A percentile compares a stretch with the other conserved stretches of the same genome.
Evolutionary conservation across 768 basidiomycete genomes (phyloP).

Genomic region (Infundibulicybe gibba): DNA sequence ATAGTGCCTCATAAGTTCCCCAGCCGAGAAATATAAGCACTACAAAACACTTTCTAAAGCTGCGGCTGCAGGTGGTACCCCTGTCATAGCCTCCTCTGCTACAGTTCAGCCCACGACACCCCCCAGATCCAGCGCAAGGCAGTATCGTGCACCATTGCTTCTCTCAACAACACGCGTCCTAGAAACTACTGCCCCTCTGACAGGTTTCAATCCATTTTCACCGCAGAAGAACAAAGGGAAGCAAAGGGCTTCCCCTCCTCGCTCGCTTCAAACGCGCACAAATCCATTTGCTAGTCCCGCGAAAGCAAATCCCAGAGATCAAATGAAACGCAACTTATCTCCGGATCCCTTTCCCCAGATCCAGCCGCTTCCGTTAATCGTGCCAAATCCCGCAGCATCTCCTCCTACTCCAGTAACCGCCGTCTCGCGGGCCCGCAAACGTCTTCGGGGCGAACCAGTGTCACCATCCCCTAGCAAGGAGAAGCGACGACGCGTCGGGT

Average conservation of each 20-base stretch:
- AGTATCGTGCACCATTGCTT: slow-evolving; percentile 29
- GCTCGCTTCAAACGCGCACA: slow-evolving; percentile 17
- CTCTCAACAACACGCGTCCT: slow-evolving; percentile 49
- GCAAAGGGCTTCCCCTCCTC: slow-evolving; percentile 21
- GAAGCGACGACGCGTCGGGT: slow-evolving; percentile 58
- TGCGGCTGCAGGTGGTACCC: slow-evolving; percentile 12
- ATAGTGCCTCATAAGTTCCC: slow-evolving; percentile 11
- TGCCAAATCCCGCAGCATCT: slow-evolving; percentile 17
- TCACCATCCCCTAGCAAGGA: slow-evolving; percentile 80
- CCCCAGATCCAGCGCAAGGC: slow-evolving; percentile 24
- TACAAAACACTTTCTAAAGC: slow-evolving; percentile 74
- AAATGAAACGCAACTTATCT: slow-evolving; percentile 26
- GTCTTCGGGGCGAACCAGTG: slow-evolving; percentile 77
- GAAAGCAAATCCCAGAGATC: slow-evolving; percentile 20
- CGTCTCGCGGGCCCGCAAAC: slow-evolving; percentile 70
- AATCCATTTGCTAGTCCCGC: slow-evolving; percentile 47
- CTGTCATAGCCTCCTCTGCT: slow-evolving; percentile 11
- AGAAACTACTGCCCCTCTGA: slow-evolving; percentile 46
- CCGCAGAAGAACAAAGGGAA: slow-evolving; percentile 65
- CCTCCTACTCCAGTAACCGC: slow-evolving; percentile 34
- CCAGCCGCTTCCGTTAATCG: slow-evolving; percentile 12
- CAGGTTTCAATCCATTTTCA: slow-evolving; percentile 75
- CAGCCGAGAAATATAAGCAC: slow-evolving; percentile 77
- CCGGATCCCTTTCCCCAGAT: slow-evolving; percentile 35
- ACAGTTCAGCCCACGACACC: slow-evolving; percentile 33